Conservation (phyloP, 2,329 filamentous ascomycete genomes). For the Fusarium sp. region DNA sequence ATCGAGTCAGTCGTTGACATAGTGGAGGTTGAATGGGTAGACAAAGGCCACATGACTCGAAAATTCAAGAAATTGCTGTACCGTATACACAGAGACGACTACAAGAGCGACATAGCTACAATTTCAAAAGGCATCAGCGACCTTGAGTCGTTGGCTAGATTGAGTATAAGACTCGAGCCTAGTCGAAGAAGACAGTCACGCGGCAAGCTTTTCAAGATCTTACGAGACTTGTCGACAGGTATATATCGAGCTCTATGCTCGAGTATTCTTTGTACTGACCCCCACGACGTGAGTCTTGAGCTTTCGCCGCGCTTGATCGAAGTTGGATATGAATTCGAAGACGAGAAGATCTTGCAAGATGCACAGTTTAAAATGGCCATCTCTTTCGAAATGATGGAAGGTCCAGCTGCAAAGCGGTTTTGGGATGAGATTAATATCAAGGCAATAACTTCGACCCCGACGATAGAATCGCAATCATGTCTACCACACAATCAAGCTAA, state of each 20-base stretch:
- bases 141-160: neutral
- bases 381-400: slow-evolving; percentile 11
- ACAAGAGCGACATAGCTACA: neutral
- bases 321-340: neutral
- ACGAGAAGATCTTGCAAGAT: neutral
- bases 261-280: slow-evolving; percentile 13
- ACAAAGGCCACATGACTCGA: neutral
- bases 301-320: neutral
- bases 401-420: neutral
- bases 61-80: slow-evolving; percentile 26
- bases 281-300: slow-evolving; percentile 13
- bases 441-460: neutral
- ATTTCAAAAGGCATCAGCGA: slow-evolving; percentile 7
- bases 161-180: slow-evolving; percentile 11
- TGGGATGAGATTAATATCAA: slow-evolving; percentile 29
- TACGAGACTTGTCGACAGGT: slow-evolving; percentile 19
- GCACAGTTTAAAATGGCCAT: slow-evolving; percentile 21
- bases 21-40: slow-evolving; percentile 7
- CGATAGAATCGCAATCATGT: fast-evolving
- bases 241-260: slow-evolving; percentile 28
- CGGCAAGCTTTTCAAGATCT: slow-evolving; percentile 9
- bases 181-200: slow-evolving; percentile 20
- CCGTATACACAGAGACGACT: slow-evolving; percentile 16
- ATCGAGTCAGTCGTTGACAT: fast-evolving
- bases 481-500: neutral